phyloP scores from a whole-genome alignment of 2,329 filamentous ascomycete species.

The Colletotrichum sansevieriae region DNA sequence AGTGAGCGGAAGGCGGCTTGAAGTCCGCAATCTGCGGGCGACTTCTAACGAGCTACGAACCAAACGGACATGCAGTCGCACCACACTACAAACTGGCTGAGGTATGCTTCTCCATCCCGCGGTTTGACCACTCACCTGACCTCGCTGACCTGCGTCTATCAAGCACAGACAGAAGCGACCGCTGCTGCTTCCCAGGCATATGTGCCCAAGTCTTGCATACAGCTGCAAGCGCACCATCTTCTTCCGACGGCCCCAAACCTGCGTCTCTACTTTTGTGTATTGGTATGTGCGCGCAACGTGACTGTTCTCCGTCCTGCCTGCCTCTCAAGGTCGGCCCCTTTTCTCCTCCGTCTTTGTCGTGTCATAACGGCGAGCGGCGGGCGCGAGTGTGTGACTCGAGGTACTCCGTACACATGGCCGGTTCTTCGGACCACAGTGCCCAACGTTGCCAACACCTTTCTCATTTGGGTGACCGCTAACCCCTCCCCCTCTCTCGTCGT shows the following conservation, averaged over 20 bases:
- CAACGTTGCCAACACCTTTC: slow-evolving; percentile 19
- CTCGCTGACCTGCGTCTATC: slow-evolving; percentile 22
- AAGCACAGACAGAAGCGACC: slow-evolving; percentile 37
- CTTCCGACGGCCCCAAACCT: slow-evolving; percentile 3
- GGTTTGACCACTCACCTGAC: slow-evolving; percentile 7
- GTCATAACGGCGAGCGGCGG: slow-evolving; percentile 9
- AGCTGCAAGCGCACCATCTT: slow-evolving; percentile 16
- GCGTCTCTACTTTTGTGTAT: not conserved
- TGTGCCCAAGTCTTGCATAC: slow-evolving; percentile 24
- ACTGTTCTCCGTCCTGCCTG: too few species aligned
- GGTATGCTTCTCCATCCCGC: not conserved
- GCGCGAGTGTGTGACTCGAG: slow-evolving; percentile 22
- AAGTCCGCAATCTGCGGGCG: too few species aligned
- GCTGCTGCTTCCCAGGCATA: slow-evolving; percentile 7
- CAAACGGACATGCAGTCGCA: too few species aligned
- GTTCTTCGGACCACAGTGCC: slow-evolving; percentile 38
- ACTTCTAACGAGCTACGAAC: too few species aligned
- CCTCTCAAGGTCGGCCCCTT: not conserved
- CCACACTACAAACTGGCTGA: too few species aligned
- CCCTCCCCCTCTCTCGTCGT: slow-evolving; percentile 3
- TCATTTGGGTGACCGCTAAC: slow-evolving; percentile 9
- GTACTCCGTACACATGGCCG: slow-evolving; percentile 15
- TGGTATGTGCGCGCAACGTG: too few species aligned
- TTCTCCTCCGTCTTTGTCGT: not conserved
- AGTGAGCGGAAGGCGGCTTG: too few species aligned